Evolutionary conservation across 345 rosid genomes (phyloP).

Genomic region (Pistacia atlantica): DNA sequence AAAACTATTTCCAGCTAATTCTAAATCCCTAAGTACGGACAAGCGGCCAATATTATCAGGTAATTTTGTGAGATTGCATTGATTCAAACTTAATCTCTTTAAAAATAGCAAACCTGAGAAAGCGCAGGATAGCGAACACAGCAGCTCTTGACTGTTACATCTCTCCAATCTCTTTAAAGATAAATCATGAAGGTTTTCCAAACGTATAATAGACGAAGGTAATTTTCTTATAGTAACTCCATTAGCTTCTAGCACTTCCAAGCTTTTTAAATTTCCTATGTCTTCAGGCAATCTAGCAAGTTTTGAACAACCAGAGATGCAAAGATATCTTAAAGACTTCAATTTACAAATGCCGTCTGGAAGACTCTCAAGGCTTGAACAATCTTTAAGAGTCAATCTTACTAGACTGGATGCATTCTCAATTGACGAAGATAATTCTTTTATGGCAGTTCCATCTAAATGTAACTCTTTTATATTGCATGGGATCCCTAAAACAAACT

Average conservation of each 20-base stretch:
- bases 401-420: too few species aligned
- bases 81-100: not conserved
- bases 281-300: not conserved
- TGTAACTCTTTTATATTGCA: too few species aligned
- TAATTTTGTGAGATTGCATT: not conserved
- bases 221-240: not conserved
- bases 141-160: not conserved
- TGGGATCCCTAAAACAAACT: too few species aligned
- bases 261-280: not conserved
- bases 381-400: too few species aligned
- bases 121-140: not conserved
- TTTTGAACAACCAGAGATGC: not conserved
- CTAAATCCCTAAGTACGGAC: not conserved
- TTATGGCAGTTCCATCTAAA: too few species aligned
- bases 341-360: constrained; percentile 20
- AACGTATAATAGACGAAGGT: not conserved
- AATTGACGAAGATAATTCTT: too few species aligned
- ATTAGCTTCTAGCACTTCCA: not conserved
- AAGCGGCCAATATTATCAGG: not conserved
- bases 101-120: not conserved
- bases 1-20: not conserved
- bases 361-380: constrained; percentile 16
- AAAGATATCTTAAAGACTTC: not conserved
- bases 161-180: not conserved
- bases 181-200: not conserved